Evolutionary conservation across 768 basidiomycete species (phyloP).

Genomic region (Podaxis carcinomalis): DNA sequence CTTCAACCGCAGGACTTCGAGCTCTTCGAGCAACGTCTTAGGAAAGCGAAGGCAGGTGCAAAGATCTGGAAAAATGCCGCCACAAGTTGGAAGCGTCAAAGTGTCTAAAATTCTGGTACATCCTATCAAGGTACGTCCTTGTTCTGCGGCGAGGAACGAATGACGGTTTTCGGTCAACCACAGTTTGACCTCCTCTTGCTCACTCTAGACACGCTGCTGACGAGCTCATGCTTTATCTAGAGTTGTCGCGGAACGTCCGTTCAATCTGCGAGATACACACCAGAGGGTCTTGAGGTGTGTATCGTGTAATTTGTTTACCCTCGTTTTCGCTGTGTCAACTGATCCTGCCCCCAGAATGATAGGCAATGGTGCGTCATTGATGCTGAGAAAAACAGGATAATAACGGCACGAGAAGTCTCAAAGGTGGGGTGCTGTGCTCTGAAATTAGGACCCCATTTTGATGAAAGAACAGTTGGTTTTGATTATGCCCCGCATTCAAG

Average conservation of each 20-base stretch:
- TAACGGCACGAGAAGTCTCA: conserved; percentile 64
- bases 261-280: conserved; percentile 48
- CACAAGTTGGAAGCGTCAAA: conserved; percentile 27
- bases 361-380: conserved; percentile 70
- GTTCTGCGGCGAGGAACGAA: not conserved
- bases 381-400: conserved; percentile 41
- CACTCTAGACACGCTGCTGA: not conserved
- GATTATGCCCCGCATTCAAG: conserved; percentile 51
- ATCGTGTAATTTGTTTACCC: not conserved
- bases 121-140: conserved; percentile 56
- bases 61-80: conserved; percentile 8
- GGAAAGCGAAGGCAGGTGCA: not conserved
- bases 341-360: conserved; percentile 51
- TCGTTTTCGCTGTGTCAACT: conserved; percentile 4
- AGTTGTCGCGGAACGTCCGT: conserved; percentile 71
- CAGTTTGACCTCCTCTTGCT: not conserved
- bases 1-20: not conserved
- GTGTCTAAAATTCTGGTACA: conserved; percentile 61
- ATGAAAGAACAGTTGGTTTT: conserved; percentile 52
- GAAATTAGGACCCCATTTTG: not conserved
- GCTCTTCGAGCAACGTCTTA: not conserved
- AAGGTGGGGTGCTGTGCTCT: conserved; percentile 38
- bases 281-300: conserved; percentile 62
- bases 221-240: conserved; percentile 27
- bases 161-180: not conserved